Evolutionary conservation across 768 basidiomycete species (phyloP).

Genomic region (Collybia nuda): DNA sequence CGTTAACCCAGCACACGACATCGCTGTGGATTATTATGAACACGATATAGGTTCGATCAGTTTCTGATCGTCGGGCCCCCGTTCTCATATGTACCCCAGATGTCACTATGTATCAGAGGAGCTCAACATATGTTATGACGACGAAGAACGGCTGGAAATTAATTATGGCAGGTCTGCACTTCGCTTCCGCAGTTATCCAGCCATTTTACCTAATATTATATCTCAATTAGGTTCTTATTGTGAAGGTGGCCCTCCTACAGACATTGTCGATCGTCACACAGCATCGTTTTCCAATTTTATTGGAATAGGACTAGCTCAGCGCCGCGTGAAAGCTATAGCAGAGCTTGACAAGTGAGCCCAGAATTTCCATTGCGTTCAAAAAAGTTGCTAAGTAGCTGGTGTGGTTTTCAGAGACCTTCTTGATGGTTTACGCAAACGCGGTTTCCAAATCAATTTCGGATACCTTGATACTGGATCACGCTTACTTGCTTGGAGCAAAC

Average conservation of each 20-base stretch:
- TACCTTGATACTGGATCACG: slow-evolving; percentile 51
- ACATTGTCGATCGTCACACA: slow-evolving; percentile 48
- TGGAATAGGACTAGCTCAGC: slow-evolving; percentile 26
- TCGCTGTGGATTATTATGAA: slow-evolving; percentile 40
- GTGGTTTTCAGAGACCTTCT: slow-evolving; percentile 39
- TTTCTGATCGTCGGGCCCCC: not conserved
- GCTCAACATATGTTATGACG: slow-evolving; percentile 30
- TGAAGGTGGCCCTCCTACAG: slow-evolving; percentile 46
- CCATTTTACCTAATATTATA: not conserved
- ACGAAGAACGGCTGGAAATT: slow-evolving; percentile 19
- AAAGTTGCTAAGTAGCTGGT: not conserved
- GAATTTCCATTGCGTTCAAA: not conserved
- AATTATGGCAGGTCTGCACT: slow-evolving; percentile 19
- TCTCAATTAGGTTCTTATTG: slow-evolving; percentile 34
- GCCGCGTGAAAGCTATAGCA: slow-evolving; percentile 39
- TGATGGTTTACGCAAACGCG: slow-evolving; percentile 53
- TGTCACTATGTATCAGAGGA: slow-evolving; percentile 60
- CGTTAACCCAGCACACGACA: slow-evolving; percentile 39
- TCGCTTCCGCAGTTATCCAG: not conserved
- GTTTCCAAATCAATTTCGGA: slow-evolving; percentile 57
- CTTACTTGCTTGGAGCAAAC: slow-evolving; percentile 44
- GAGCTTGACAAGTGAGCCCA: slow-evolving; percentile 51
- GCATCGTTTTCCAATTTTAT: slow-evolving; percentile 45
- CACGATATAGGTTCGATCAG: slow-evolving; percentile 38
- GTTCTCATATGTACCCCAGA: slow-evolving; percentile 28